These are phyloP conservation scores for Lactarius sp. DNA, from an alignment of 768 basidiomycete species.

Conservation along the genomic window DNA sequence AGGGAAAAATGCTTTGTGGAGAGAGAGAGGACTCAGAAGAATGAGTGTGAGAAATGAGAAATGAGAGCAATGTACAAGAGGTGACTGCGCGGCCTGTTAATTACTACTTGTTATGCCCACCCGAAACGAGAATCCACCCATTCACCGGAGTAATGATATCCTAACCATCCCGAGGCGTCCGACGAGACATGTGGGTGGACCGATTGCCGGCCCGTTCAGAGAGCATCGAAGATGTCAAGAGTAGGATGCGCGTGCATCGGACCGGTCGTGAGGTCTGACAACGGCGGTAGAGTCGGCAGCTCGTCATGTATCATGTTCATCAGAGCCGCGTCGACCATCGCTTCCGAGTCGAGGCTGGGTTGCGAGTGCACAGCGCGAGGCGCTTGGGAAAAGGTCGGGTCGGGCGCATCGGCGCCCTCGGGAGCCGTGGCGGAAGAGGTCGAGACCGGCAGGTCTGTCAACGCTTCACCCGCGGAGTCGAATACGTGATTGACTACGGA, in stretches of 20 bases:
- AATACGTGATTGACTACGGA: constrained; percentile 35
- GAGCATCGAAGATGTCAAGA: constrained; percentile 28
- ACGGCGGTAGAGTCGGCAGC: constrained; percentile 11
- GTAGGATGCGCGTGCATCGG: constrained; percentile 28
- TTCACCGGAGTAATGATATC: background rate
- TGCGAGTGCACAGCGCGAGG: constrained; percentile 14
- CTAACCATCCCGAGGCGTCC: background rate
- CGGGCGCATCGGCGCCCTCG: background rate
- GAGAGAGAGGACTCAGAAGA: background rate
- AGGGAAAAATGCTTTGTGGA: constrained; percentile 4
- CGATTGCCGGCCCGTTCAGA: constrained; percentile 10
- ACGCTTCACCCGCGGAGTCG: constrained; percentile 11
- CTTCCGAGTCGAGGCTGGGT: constrained; percentile 16
- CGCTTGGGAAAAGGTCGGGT: background rate
- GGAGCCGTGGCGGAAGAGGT: background rate
- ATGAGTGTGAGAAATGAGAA: background rate
- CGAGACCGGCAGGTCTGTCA: background rate
- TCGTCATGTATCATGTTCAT: constrained; percentile 9
- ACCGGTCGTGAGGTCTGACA: constrained; percentile 11
- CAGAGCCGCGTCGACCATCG: constrained; percentile 20
- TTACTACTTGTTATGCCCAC: constrained; percentile 1
- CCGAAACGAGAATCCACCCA: background rate
- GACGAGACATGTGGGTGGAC: background rate
- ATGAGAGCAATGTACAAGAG: constrained; percentile 6
- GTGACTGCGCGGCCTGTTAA: constrained; percentile 9